These are phyloP conservation scores for Grifola frondosa DNA, from an alignment of 1,284 basidiomycete genomes.

Conservation along the genomic window DNA sequence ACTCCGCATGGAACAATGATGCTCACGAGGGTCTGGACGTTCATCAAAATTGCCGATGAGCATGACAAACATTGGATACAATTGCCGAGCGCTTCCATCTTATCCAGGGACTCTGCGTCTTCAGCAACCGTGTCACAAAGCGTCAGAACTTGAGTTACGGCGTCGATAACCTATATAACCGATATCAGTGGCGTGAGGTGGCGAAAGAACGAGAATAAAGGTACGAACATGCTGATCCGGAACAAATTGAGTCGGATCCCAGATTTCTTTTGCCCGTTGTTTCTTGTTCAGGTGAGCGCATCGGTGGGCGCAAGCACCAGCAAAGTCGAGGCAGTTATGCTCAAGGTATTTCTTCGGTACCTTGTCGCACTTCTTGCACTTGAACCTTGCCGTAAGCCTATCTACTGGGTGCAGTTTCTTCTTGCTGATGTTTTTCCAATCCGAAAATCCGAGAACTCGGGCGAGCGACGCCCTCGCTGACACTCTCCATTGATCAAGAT, in stretches of 20 bases:
- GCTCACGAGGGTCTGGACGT: conserved; percentile 49
- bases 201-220: neutral
- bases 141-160: conserved; percentile 39
- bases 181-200: neutral
- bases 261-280: conserved; percentile 34
- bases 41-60: conserved; percentile 48
- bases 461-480: conserved; percentile 44
- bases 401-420: conserved; percentile 53
- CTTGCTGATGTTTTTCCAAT: conserved; percentile 49
- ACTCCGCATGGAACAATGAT: conserved; percentile 2
- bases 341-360: conserved; percentile 25
- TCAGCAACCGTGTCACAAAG: conserved; percentile 34
- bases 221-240: conserved; percentile 53
- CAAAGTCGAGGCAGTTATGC: conserved; percentile 49
- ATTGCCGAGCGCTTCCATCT: conserved; percentile 28
- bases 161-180: conserved; percentile 41
- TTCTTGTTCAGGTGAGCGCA: conserved; percentile 40
- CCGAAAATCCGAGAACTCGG: conserved; percentile 43
- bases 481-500: conserved; percentile 50
- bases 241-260: conserved; percentile 51
- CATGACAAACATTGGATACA: conserved; percentile 54
- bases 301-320: conserved; percentile 54
- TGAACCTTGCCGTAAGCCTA: conserved; percentile 56
- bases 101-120: conserved; percentile 23
- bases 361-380: conserved; percentile 48